Evolutionary conservation across 345 rosid genomes (phyloP).

Genomic region (Syzygium aromaticum): DNA sequence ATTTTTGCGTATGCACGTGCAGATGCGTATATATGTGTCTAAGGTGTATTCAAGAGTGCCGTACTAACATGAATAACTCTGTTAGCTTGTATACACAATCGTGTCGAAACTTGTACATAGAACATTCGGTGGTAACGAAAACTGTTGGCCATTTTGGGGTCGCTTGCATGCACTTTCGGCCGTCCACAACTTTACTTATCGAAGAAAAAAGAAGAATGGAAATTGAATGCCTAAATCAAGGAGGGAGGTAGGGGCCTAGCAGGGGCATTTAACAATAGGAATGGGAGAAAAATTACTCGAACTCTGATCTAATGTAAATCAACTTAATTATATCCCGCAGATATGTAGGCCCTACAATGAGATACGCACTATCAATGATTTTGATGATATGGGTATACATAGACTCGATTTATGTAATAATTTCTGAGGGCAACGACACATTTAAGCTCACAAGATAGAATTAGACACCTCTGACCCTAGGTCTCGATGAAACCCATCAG

Average conservation of each 20-base stretch:
- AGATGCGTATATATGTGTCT: no score
- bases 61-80: no score
- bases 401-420: not conserved
- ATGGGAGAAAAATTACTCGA: not conserved
- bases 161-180: no score
- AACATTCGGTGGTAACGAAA: no score
- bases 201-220: no score
- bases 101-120: no score
- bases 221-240: not conserved
- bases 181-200: no score
- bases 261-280: not conserved
- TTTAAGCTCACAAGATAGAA: fast-evolving
- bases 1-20: no score
- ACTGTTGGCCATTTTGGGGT: no score
- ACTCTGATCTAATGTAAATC: not conserved
- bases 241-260: not conserved
- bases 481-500: not conserved
- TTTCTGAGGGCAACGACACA: not conserved
- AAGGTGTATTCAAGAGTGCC: no score
- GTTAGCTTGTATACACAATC: no score
- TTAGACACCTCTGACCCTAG: fast-evolving
- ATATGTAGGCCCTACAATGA: not conserved
- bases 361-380: not conserved
- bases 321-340: not conserved
- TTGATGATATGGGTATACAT: not conserved